Evolutionary conservation across 108 stramenopile genomes (phyloP).

Genomic region (Cylindrotheca fusiformis): DNA sequence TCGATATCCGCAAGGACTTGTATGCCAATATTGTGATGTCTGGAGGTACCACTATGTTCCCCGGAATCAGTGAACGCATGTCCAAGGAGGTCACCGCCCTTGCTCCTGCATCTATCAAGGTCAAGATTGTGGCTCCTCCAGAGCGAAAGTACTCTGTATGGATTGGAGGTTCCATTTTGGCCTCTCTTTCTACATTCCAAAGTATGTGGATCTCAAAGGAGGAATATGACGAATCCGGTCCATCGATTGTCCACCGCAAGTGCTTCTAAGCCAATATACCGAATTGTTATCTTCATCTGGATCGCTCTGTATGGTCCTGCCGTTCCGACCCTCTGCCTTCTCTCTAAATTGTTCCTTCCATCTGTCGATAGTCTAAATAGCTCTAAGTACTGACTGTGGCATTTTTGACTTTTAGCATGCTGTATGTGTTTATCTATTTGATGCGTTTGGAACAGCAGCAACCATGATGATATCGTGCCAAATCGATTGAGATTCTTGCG

Average conservation of each 20-base stretch:
- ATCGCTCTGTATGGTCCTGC: no score
- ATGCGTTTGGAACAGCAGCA: no score
- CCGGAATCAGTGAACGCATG: constrained; percentile 98
- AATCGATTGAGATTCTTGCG: no score
- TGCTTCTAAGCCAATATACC: constrained; percentile 65
- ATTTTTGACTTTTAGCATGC: no score
- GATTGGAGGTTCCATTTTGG: constrained; percentile 98
- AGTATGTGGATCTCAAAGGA: constrained; percentile 99
- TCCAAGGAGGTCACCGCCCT: constrained; percentile 95
- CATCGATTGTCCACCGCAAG: constrained; percentile 98
- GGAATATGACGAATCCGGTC: constrained; percentile 98
- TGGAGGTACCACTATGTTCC: constrained; percentile 85
- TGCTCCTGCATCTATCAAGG: constrained; percentile 91
- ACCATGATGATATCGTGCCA: no score
- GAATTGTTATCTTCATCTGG: no score
- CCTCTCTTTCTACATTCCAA: constrained; percentile 97
- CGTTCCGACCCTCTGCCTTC: no score
- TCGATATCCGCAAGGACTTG: constrained; percentile 96
- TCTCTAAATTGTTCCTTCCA: no score
- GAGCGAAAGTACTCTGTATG: constrained; percentile 97
- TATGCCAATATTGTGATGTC: constrained; percentile 91
- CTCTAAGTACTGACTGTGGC: no score
- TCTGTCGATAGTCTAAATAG: no score
- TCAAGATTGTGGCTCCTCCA: constrained; percentile 99
- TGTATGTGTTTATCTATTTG: no score